These are phyloP conservation scores for Kitagawia praeruptora DNA, from an alignment of 129 eudicot genomes.

Conservation along the genomic window DNA sequence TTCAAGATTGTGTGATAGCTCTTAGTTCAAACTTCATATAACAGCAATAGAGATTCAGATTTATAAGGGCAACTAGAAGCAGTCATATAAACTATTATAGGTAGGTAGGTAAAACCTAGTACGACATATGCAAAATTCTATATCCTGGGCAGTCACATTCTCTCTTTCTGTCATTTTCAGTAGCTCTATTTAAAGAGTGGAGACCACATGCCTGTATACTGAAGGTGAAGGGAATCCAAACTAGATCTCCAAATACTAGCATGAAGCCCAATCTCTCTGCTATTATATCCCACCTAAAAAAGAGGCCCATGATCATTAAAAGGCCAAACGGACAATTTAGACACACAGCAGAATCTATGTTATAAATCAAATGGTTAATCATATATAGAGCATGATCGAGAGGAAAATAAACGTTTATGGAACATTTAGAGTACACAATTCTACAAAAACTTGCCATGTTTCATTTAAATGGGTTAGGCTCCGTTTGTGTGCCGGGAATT, in stretches of 20 bases:
- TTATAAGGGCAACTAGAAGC: neutral
- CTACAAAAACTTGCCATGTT: neutral
- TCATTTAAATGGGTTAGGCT: neutral
- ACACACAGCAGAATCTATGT: neutral
- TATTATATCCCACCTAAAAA: constrained; percentile 91
- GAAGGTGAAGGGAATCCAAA: constrained; percentile 96
- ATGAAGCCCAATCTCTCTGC: constrained; percentile 98
- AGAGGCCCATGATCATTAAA: neutral
- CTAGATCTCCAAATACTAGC: constrained; percentile 96
- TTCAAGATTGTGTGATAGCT: neutral
- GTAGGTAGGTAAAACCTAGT: neutral
- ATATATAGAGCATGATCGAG: neutral
- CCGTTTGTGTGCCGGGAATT: no score
- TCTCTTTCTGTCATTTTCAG: neutral
- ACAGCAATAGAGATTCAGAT: neutral
- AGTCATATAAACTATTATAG: neutral
- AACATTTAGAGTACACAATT: neutral
- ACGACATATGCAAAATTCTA: neutral
- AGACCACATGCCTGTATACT: constrained; percentile 76
- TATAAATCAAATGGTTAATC: neutral
- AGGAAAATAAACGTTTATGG: neutral
- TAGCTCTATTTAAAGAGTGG: neutral
- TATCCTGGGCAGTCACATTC: neutral
- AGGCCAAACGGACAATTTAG: neutral
- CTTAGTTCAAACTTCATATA: neutral